phyloP scores from a whole-genome alignment of 805 yeast genomes.

The Candida coquimbonensis region DNA sequence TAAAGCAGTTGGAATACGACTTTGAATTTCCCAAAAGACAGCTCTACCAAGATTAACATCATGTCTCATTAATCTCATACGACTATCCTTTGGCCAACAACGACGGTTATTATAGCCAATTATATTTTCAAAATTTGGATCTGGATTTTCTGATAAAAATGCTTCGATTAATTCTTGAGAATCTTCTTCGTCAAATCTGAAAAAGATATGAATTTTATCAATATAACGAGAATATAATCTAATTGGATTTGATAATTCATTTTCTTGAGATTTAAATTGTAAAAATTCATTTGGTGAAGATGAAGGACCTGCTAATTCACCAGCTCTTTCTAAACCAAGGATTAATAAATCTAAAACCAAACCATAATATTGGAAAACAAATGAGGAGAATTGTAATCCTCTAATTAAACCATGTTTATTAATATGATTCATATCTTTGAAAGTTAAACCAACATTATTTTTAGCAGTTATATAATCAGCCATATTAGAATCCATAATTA shows the following conservation, averaged over 20 bases:
- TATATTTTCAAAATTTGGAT: conserved; percentile 82
- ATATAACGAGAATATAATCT: conserved; percentile 75
- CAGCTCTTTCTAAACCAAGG: conserved; percentile 81
- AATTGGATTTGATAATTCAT: conserved; percentile 69
- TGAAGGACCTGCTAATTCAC: conserved; percentile 77
- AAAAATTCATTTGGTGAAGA: conserved; percentile 68
- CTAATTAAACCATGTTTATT: conserved; percentile 83
- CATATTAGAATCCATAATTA: conserved; percentile 80
- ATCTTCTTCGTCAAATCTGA: conserved; percentile 68
- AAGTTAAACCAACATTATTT: conserved; percentile 73
- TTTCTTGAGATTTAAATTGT: conserved; percentile 52
- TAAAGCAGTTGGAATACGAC: conserved; percentile 71
- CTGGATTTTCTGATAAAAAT: conserved; percentile 77
- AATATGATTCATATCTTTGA: conserved; percentile 92
- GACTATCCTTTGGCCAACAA: conserved; percentile 91
- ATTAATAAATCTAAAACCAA: conserved; percentile 73
- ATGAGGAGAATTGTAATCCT: conserved; percentile 87
- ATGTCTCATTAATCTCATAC: conserved; percentile 85
- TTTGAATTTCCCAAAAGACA: conserved; percentile 80
- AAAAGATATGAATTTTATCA: conserved; percentile 74
- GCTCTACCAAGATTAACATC: conserved; percentile 94
- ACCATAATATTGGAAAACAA: conserved; percentile 87
- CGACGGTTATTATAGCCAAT: conserved; percentile 81
- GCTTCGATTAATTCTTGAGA: conserved; percentile 71
- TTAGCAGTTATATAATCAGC: conserved; percentile 94